Percentiles rank a stretch among this genome's conserved stretches.
These are phyloP conservation scores for Farysia itapuensis DNA, from an alignment of 1,284 basidiomycete species.

Conservation along the genomic window DNA sequence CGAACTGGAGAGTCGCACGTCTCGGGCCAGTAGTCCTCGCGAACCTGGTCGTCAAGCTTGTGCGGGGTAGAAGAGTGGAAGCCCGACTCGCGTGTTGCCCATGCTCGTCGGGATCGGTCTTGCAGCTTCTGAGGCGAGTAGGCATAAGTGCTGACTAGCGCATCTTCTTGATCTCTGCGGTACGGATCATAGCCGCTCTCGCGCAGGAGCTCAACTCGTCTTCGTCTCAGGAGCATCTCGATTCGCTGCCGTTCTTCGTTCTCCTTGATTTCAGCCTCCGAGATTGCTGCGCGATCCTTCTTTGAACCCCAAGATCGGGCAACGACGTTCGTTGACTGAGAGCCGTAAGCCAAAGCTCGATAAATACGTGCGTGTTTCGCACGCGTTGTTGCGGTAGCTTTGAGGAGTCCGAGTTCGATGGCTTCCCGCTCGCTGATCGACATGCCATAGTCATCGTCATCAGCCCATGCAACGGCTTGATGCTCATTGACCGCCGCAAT, in stretches of 20 bases:
- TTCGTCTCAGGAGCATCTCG: slow-evolving; percentile 28
- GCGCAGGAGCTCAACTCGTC: slow-evolving; percentile 27
- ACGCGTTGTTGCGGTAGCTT: neutral
- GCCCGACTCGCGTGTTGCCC: slow-evolving; percentile 1
- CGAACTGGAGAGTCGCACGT: neutral
- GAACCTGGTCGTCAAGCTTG: neutral
- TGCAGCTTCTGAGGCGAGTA: slow-evolving; percentile 15
- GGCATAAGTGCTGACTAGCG: slow-evolving; percentile 28
- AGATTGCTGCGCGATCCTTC: neutral
- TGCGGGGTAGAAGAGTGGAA: slow-evolving; percentile 1
- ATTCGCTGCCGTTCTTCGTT: slow-evolving; percentile 27
- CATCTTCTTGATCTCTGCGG: slow-evolving; percentile 16
- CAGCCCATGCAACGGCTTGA: slow-evolving; percentile 48
- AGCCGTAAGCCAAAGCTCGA: neutral
- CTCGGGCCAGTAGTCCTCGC: neutral
- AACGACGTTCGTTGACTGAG: neutral
- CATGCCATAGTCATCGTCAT: slow-evolving; percentile 52
- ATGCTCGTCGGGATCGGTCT: slow-evolving; percentile 9
- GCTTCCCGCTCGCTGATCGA: slow-evolving; percentile 50
- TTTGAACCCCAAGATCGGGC: neutral
- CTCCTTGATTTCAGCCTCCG: slow-evolving; percentile 37
- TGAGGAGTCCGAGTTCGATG: slow-evolving; percentile 35
- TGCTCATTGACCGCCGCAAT: slow-evolving; percentile 33
- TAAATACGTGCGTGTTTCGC: neutral
- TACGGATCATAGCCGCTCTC: slow-evolving; percentile 19